Base-by-base conservation (phyloP, 192 early-diverging fungal species). In the Cetraspora pellucida region DNA sequence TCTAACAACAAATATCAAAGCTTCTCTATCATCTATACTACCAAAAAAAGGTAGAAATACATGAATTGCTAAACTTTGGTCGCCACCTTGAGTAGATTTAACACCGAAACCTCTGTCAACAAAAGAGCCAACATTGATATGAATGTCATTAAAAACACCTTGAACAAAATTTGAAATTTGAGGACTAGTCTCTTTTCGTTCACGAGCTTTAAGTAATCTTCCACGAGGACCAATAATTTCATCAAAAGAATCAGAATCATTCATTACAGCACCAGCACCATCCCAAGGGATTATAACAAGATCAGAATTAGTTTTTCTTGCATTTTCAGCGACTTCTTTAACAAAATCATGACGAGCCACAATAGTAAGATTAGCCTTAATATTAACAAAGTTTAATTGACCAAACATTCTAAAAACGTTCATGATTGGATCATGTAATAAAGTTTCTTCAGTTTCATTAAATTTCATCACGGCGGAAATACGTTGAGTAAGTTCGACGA, bases 321-420 rank as follows among this genome's bases (percentile, higher is more conserved):
- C 86, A 59, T 87, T 85, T 21, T 88, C 84, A 2, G 84, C 73
- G 8, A 96, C 88, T 45, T 88, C 87, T 23, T 87, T 79, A 25
- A 89, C 87, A 84, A 94, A 96, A 52, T 93, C 91, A 55, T 89
- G 85, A 9, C 82, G 80, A 13, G 87, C 79, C 11, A 87, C 80
- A 31, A 95, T 81, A 16, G 81, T 81, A 61, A 98, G 81, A 13
- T 86, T 81, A 6, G 92, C 87, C 11, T 84, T 82, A 46, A 96
- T 81, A 1, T 78, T 79, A 59, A 96, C 86, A 16, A 88, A 84
- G 79, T 90, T 92, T 16, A 96, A 83, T 45, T 86, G 89, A 25
- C 91, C 93, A 83, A 97, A 96, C 0, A 93, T 92, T 1, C 93
- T 82, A 81, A 98, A 91, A 57, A 96, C 91, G 31, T 88, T 92